Evolutionary conservation across 495 filamentous ascomycete genomes (phyloP).

Genomic region (Aspergillus incahuasiensis): DNA sequence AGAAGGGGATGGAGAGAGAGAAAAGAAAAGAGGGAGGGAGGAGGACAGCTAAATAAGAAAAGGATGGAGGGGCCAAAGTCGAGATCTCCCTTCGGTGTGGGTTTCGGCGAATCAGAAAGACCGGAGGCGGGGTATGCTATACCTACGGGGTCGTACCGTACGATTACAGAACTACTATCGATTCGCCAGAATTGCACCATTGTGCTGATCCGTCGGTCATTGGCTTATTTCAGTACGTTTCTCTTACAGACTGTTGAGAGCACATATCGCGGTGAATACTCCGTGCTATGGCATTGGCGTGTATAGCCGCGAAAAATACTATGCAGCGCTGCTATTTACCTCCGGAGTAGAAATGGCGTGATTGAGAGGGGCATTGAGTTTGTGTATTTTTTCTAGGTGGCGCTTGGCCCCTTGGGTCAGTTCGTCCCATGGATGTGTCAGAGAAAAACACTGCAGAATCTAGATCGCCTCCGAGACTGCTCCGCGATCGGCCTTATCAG

Average conservation of each 20-base stretch:
- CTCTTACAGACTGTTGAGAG: neutral
- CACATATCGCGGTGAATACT: neutral
- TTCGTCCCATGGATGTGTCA: neutral
- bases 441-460: neutral
- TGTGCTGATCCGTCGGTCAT: neutral
- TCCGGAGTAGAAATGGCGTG: slow-evolving; percentile 1
- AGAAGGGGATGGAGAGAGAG: slow-evolving; percentile 3
- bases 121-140: slow-evolving; percentile 22
- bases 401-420: slow-evolving; percentile 3
- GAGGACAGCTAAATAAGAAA: slow-evolving; percentile 17
- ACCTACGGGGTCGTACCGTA: slow-evolving; percentile 20
- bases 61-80: slow-evolving; percentile 22
- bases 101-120: slow-evolving; percentile 20
- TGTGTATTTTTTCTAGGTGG: neutral
- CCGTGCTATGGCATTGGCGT: neutral
- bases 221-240: neutral
- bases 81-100: slow-evolving; percentile 16
- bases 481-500: slow-evolving; percentile 1
- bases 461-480: neutral
- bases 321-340: too few relatives aligned
- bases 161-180: neutral
- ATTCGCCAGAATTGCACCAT: neutral
- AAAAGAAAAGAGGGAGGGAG: slow-evolving; percentile 12
- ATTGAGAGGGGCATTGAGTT: neutral
- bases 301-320: neutral